A percentile compares a stretch with the other conserved stretches of the same genome.
These are phyloP conservation scores for Fusarium chaquense DNA, from an alignment of 2,329 filamentous ascomycete species.

Conservation along the genomic window DNA sequence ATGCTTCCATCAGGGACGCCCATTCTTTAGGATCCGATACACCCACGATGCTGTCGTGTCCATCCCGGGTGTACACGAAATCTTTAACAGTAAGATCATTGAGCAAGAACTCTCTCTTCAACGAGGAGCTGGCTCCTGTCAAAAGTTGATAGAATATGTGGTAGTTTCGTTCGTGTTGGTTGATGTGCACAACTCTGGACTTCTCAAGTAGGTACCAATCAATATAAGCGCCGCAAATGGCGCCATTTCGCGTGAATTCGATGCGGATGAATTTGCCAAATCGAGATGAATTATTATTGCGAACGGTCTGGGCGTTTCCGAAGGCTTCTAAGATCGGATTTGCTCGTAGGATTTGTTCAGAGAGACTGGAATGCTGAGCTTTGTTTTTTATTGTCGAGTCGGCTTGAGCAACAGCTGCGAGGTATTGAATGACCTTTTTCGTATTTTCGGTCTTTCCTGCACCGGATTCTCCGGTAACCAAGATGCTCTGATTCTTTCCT, in stretches of 20 bases:
- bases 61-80: constrained; percentile 91
- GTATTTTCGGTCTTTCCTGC: constrained; percentile 99
- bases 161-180: constrained; percentile 91
- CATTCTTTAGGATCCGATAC: constrained; percentile 93
- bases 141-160: constrained; percentile 97
- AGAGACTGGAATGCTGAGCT: constrained; percentile 81
- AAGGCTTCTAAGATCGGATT: constrained; percentile 99
- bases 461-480: constrained; percentile 97
- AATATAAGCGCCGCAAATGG: constrained; percentile 95
- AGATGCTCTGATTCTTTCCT: constrained; percentile 94
- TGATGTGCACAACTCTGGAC: constrained; percentile 93
- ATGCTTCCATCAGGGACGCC: constrained; percentile 90
- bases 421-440: constrained; percentile 99
- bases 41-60: constrained; percentile 90
- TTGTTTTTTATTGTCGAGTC: constrained; percentile 76
- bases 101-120: constrained; percentile 83
- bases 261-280: constrained; percentile 99
- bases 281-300: constrained; percentile 97
- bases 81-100: constrained; percentile 81
- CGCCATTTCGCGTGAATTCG: constrained; percentile 87
- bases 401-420: constrained; percentile 90
- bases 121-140: constrained; percentile 78
- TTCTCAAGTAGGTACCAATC: constrained; percentile 99
- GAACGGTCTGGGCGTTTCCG: constrained; percentile 96
- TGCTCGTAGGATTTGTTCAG: constrained; percentile 93